These are phyloP conservation scores for Phlegmacium glaucopus DNA, from an alignment of 768 basidiomycete species.

Conservation along the genomic window DNA sequence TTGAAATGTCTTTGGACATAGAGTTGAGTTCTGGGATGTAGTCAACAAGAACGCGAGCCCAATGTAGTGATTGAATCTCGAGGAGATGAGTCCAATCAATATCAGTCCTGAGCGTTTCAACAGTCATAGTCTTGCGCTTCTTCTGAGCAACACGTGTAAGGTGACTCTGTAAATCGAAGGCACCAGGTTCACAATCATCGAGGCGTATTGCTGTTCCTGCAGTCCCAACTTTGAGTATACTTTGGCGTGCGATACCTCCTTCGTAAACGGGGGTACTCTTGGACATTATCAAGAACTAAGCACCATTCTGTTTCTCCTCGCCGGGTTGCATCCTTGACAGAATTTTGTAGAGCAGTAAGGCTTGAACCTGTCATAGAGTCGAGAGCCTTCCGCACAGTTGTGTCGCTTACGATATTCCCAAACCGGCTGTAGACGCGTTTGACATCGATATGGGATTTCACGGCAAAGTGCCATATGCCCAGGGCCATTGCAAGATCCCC, in stretches of 20 bases:
- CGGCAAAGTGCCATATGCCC: constrained; percentile 18
- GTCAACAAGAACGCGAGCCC: constrained; percentile 15
- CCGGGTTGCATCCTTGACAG: constrained; percentile 4
- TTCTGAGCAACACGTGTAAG: constrained; percentile 9
- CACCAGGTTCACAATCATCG: constrained; percentile 11
- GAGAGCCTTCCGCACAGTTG: constrained; percentile 12
- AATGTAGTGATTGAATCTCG: constrained; percentile 16
- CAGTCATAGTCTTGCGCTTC: constrained; percentile 14
- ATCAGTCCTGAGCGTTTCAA: constrained; percentile 8
- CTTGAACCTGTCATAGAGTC: constrained; percentile 12
- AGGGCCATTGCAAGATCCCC: constrained; percentile 18
- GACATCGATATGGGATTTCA: constrained; percentile 18
- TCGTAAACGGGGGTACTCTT: constrained; percentile 5
- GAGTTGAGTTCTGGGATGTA: constrained; percentile 17
- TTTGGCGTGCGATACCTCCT: constrained; percentile 9
- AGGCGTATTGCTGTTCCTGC: constrained; percentile 17
- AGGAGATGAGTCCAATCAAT: constrained; percentile 17
- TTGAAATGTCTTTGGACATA: constrained; percentile 12
- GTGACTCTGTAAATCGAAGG: constrained; percentile 3
- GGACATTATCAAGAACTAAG: constrained; percentile 6
- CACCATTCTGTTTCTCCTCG: constrained; percentile 7
- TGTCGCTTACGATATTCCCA: constrained; percentile 15
- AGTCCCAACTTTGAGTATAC: constrained; percentile 19
- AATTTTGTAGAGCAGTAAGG: neutral
- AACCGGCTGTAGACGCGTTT: constrained; percentile 19